A percentile compares a stretch with the other conserved stretches of the same genome.
Conservation (phyloP, 495 filamentous ascomycete species). For the Aspergillus nidulans region DNA sequence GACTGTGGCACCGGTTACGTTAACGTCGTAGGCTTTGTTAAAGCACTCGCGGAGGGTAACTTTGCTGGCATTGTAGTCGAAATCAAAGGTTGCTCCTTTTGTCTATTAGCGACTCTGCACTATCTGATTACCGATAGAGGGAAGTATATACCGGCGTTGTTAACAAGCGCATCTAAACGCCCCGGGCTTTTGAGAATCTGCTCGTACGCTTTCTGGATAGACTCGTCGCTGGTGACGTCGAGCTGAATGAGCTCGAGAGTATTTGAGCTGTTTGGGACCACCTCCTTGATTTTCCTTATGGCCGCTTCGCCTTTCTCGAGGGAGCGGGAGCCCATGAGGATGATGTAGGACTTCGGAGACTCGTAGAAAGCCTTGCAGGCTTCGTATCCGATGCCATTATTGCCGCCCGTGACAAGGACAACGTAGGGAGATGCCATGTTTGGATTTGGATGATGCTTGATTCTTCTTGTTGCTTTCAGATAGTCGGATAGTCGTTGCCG, state of each 20-base stretch:
- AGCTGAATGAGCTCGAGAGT: not conserved
- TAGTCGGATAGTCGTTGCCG: no score
- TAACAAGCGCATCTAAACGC: not conserved
- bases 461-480: not conserved
- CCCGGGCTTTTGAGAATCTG: not conserved
- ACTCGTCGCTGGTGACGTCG: not conserved
- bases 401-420: not conserved
- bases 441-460: not conserved
- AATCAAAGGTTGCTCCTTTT: conserved; percentile 29
- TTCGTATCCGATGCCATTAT: not conserved
- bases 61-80: conserved; percentile 23
- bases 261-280: not conserved
- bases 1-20: conserved; percentile 48
- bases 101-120: not conserved
- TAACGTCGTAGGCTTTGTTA: conserved; percentile 47
- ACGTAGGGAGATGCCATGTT: not conserved
- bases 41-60: conserved; percentile 39
- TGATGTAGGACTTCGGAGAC: not conserved
- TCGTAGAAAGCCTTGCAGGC: not conserved
- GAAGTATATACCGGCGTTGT: not conserved
- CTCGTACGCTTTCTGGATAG: not conserved
- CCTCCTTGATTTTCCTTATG: not conserved
- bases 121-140: no score
- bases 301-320: not conserved
- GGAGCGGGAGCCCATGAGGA: not conserved